Percentiles rank a stretch among this genome's conserved stretches.
phyloP scores from a whole-genome alignment of 768 basidiomycete species.

The Dendrothele bispora region DNA sequence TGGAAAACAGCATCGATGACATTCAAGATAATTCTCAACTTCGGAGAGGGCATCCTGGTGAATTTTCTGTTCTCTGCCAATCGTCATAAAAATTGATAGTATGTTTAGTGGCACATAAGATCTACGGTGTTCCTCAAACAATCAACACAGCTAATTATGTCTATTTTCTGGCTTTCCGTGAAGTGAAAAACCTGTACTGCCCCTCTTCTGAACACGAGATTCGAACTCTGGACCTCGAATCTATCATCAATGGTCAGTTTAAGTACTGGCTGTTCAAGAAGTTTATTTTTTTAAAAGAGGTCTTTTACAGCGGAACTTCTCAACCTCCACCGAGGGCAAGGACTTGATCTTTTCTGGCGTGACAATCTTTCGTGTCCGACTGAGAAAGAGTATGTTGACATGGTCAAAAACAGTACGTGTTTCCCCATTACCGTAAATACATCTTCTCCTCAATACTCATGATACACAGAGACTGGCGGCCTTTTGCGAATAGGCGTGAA shows the following conservation, averaged over 20 bases:
- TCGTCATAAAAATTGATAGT: background rate
- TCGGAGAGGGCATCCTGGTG: conserved; percentile 81
- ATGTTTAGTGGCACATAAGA: conserved; percentile 82
- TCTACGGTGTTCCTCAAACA: conserved; percentile 95
- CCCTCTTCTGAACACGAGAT: conserved; percentile 24
- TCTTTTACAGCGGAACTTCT: conserved; percentile 56
- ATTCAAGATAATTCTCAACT: conserved; percentile 91
- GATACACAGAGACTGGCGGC: conserved; percentile 82
- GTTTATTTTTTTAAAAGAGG: background rate
- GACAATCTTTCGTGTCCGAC: conserved; percentile 89
- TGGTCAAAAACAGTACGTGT: conserved; percentile 91
- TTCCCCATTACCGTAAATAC: background rate
- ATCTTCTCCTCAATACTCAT: background rate
- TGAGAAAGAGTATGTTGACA: conserved; percentile 90
- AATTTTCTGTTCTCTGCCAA: conserved; percentile 10
- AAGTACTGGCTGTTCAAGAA: background rate
- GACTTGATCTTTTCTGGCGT: conserved; percentile 92
- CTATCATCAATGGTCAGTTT: conserved; percentile 67
- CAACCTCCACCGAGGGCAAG: conserved; percentile 93
- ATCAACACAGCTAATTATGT: conserved; percentile 98
- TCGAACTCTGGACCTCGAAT: conserved; percentile 48
- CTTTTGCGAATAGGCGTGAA: conserved; percentile 90
- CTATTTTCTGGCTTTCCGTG: conserved; percentile 90
- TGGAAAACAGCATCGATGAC: conserved; percentile 76
- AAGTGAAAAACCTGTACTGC: conserved; percentile 62